Evolutionary conservation across 2,329 filamentous ascomycete genomes (phyloP), one percentile per base, ranked within the genome.

Genomic region (Hypoxylon sp.): DNA sequence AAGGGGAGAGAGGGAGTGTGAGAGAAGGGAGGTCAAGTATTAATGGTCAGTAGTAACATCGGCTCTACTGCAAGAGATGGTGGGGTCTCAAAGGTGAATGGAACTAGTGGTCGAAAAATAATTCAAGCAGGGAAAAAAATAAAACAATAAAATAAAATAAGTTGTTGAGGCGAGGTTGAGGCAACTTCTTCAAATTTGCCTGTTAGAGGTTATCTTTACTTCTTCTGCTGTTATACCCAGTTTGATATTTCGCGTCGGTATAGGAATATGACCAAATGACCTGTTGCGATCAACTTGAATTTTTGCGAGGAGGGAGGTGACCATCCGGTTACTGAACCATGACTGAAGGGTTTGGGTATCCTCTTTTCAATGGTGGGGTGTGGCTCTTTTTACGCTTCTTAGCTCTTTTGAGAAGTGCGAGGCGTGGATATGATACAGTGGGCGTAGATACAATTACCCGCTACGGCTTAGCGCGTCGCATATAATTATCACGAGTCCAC

Each of bases 361-460:
- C 53, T 53, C 45, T 60, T 66, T 65, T 60, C 41, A 65, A 68
- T 70, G 68, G 68, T 65, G 68, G 68, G 68, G 67, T 70, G 55
- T 61, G 57, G 49, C 43, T 52, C 46, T 52, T 61, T 59, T 51
- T 58, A 50, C 48, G 17, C 58, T 46, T 30, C 59, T 48, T 66
- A 63, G 59, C 66, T 66, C 58, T 63, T 68, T 66, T 60, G 14
- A 68, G 65, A 55, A 65, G 57, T 53, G 65, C 62, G 58, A 68
- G 46, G 46, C 56, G 60, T 36, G 36, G 38, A 21, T 57, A 57
- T 41, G 32, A 34, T 60, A 60, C 45, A 59, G n/a, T 46, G 38
- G 21, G 45, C 48, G 14, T 21, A 17, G 34, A 51, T 34, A 30
- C 21, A 51, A 34, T 17, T 49, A 17, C 21, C 25, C 13, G 3